phyloP scores from a whole-genome alignment of 1,284 basidiomycete species.

The Limonomyces culmigenus region DNA sequence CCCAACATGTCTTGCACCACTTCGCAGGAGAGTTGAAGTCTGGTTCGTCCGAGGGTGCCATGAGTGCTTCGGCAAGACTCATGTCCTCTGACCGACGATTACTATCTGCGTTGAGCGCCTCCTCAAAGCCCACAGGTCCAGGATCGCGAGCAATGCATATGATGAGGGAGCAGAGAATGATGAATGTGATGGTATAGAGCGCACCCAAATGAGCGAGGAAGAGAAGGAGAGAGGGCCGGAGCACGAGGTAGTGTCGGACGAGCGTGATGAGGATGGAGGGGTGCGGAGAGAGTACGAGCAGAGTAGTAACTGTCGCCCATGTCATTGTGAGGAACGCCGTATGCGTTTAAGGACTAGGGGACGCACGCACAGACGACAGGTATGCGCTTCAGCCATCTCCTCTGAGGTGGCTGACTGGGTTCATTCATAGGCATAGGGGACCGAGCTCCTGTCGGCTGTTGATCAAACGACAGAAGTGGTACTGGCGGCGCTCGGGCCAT shows the following conservation, averaged over 20 bases:
- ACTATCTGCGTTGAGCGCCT: slow-evolving; percentile 14
- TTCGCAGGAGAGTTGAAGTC: slow-evolving; percentile 34
- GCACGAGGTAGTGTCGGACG: slow-evolving; percentile 43
- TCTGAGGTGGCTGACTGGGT: too few relatives aligned
- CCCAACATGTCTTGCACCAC: slow-evolving; percentile 68
- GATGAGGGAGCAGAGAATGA: slow-evolving; percentile 53
- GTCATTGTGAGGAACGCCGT: too few relatives aligned
- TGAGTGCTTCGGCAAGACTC: slow-evolving; percentile 41
- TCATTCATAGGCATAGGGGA: too few relatives aligned
- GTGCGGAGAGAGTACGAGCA: slow-evolving; percentile 50
- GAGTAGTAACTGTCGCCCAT: slow-evolving; percentile 40
- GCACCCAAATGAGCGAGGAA: slow-evolving; percentile 36
- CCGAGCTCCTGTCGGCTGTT: too few relatives aligned
- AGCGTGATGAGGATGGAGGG: slow-evolving; percentile 54
- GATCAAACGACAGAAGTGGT: too few relatives aligned
- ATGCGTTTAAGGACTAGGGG: too few relatives aligned
- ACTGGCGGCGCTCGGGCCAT: too few relatives aligned
- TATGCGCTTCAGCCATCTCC: too few relatives aligned
- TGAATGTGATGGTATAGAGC: slow-evolving; percentile 46
- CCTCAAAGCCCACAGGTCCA: slow-evolving; percentile 25
- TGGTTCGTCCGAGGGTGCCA: slow-evolving; percentile 21
- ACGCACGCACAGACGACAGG: too few relatives aligned
- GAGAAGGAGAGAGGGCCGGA: slow-evolving; percentile 24
- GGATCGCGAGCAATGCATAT: slow-evolving; percentile 58
- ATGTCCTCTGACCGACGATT: too few relatives aligned